Base-by-base conservation (phyloP, 805 yeast genomes). In the Wickerhamomyces ciferrii region DNA sequence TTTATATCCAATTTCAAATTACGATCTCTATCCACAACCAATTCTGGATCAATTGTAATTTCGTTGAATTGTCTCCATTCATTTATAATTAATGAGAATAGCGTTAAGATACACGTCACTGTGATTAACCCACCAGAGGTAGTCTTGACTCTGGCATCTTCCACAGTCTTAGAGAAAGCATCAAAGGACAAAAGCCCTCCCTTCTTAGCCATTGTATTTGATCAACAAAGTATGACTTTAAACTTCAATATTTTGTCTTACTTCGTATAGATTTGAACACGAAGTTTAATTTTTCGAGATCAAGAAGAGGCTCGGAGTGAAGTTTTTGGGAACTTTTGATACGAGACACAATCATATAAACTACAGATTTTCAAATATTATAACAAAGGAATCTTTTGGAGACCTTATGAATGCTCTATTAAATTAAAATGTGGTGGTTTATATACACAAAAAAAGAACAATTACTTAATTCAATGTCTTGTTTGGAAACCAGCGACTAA, bases 161-260 rank as follows among this genome's bases (percentile, higher is more conserved):
- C 98, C 32, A 88, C 91, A 5, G 97, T 87, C 67, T 91, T 92
- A 25, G 96, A 78, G 62, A 92, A 91, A n/a, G 92, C 96, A 66
- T 91, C 98, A 48, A 87, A 69, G 39, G 83, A 79, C 42, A 87
- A 48, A 32, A 71, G 56, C 1, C 62, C 58, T 4, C 52, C 48
- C 17, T 52, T 51, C 42, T 58, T 58, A 25, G 51, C 52, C 63
- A 59, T 59, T 18, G 32, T 49, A 7, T 18, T 2, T 17, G 37
- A 18, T 34, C 21, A 10, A 10, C 31, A 27, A 27, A 27, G 15
- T 27, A 13, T 10, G 13, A 13, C 7, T 8, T 8, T 10, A 27
- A 27, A 27, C 15, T 23, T 8, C 4, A 9, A 14, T 7, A 27
- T 4, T 10, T 9, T 27, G 14, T 27, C 31, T 27, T 27, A 7